Conservation (phyloP, 2,329 filamentous ascomycete species). For the Monilinia vaccinii-corymbosi region DNA sequence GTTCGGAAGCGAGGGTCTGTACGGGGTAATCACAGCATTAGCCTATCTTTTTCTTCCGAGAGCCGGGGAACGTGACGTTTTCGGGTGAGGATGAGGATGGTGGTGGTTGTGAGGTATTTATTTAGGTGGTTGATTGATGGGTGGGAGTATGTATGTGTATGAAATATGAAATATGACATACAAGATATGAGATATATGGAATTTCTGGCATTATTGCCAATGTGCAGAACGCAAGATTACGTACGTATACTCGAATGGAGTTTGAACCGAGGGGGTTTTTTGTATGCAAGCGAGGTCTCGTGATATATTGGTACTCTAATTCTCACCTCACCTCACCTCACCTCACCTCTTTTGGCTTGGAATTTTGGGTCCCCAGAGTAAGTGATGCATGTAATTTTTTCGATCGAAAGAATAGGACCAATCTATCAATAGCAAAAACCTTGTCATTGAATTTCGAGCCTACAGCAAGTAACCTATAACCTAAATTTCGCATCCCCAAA, state of each 20-base stretch:
- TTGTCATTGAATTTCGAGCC: conserved; percentile 2
- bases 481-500: background rate
- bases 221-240: background rate
- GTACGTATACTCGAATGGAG: background rate
- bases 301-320: background rate
- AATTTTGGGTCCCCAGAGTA: background rate
- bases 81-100: background rate
- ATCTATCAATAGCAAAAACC: background rate
- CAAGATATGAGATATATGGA: background rate
- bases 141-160: background rate
- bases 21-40: background rate
- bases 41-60: background rate
- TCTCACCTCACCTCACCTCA: background rate
- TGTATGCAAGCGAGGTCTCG: background rate
- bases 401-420: background rate
- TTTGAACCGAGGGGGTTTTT: background rate
- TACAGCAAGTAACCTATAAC: background rate
- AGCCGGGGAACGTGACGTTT: background rate
- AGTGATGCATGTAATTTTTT: background rate
- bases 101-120: background rate
- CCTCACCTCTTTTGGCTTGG: background rate
- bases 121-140: background rate
- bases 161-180: too few relatives aligned
- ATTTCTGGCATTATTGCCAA: background rate
- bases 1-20: background rate